Evolutionary conservation across 148 eudicot species (phyloP).

Genomic region (Talinum fruticosum): DNA sequence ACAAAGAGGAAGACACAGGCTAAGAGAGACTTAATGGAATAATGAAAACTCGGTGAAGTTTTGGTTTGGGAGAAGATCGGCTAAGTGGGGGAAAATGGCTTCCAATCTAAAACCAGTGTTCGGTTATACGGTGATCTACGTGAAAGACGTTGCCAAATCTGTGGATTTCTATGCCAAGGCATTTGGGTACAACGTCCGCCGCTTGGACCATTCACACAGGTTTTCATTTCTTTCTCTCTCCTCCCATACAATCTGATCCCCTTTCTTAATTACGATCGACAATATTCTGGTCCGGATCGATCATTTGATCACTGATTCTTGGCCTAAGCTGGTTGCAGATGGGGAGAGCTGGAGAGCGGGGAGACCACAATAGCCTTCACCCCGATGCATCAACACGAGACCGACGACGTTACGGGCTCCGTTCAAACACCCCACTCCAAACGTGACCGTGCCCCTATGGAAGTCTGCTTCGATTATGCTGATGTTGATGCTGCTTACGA

Average conservation of each 20-base stretch:
- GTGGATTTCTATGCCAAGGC: constrained; percentile 73
- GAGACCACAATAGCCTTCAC: constrained; percentile 89
- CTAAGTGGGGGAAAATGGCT: constrained; percentile 48
- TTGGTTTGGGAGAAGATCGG: too few relatives aligned
- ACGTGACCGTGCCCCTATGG: constrained; percentile 51
- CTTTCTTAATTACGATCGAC: too few relatives aligned
- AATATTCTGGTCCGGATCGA: too few relatives aligned
- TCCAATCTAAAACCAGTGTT: constrained; percentile 52
- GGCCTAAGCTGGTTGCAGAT: constrained; percentile 30
- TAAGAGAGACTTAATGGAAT: not conserved
- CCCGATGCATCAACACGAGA: constrained; percentile 81
- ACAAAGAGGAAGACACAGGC: not conserved
- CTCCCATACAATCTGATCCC: too few relatives aligned
- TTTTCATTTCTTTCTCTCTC: not conserved
- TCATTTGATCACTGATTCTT: too few relatives aligned
- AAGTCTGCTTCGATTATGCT: constrained; percentile 69
- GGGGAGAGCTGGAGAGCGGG: constrained; percentile 93
- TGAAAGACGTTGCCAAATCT: constrained; percentile 81
- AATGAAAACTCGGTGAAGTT: too few relatives aligned
- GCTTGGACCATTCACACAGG: constrained; percentile 65
- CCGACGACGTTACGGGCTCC: constrained; percentile 72
- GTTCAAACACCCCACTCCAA: constrained; percentile 40
- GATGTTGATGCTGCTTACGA: constrained; percentile 85
- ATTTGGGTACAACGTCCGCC: constrained; percentile 73
- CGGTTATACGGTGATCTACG: constrained; percentile 81